Evolutionary conservation across 2,329 filamentous ascomycete species (phyloP), one percentile per base, ranked within the genome.

Genomic region (Hymenoscyphus repandus): DNA sequence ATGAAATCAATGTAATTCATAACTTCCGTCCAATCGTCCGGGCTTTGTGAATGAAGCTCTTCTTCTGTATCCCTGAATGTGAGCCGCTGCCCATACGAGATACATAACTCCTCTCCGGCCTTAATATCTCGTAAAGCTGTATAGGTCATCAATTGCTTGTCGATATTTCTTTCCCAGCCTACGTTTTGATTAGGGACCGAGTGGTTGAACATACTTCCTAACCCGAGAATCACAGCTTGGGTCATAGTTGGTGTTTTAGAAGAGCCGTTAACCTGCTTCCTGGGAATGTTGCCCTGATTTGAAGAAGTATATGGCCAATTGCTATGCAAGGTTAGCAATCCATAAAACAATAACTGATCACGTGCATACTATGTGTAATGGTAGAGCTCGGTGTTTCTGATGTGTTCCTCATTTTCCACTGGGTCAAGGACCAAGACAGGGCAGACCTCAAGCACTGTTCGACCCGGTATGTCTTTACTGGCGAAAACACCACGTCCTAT

Each of bases 201-300:
- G 56, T 82, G 78, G 52, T 82, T 81, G 67, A 81, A 80, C 74
- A 81, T 78, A 49, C 70, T 74, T 13, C 78, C 78, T 0, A 82
- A 66, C 2, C 78, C 78, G 34, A 80, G 68, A 30, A 80, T 69
- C 2, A 81, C 65, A 9, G 76, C 78, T 65, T 80, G 77, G 0
- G 72, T 72, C 32, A 63, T 70, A 22, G 62, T 62, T 9, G 58
- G 62, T 12, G 51, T n/a, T 50, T 54, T 61, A 30, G 36, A 46
- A 31, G 43, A 17, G 6, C 44, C 44, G 33, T 51, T 58, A 59
- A 62, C 43, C 56, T 51, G 43, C 45, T 22, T 46, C 62, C 50
- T 15, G 55, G 51, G 11, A 70, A 52, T 48, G 15, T 51, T 12
- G 70, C 45, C 37, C 20, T 37, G 22, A 18, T 17, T 32, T 20